These are phyloP conservation scores for Podospora pseudopauciseta DNA, from an alignment of 495 filamentous ascomycete genomes.

Conservation along the genomic window DNA sequence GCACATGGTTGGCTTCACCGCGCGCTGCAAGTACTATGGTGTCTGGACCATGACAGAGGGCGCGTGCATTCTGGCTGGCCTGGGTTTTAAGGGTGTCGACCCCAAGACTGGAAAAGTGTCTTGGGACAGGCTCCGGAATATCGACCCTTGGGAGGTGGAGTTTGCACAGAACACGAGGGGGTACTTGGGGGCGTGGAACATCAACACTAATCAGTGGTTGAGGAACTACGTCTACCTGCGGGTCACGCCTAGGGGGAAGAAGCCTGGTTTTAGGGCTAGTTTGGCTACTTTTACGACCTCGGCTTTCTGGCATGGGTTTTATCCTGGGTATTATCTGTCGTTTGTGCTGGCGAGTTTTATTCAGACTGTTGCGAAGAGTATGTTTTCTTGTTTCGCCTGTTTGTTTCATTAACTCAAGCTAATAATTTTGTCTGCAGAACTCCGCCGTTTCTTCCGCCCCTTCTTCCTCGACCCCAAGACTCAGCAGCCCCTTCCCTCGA, in stretches of 20 bases:
- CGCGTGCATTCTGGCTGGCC: constrained; percentile 86
- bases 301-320: constrained; percentile 97
- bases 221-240: constrained; percentile 94
- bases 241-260: constrained; percentile 92
- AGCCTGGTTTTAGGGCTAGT: constrained; percentile 92
- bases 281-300: constrained; percentile 91
- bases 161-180: constrained; percentile 83
- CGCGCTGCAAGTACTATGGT: constrained; percentile 90
- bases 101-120: constrained; percentile 72
- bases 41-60: constrained; percentile 93
- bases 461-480: constrained; percentile 78
- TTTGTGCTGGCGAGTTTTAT: constrained; percentile 87
- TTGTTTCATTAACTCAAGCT: neutral
- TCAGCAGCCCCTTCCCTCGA: constrained; percentile 62
- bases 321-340: constrained; percentile 90
- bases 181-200: constrained; percentile 92
- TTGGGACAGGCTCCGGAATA: constrained; percentile 87
- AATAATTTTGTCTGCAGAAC: constrained; percentile 52
- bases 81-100: constrained; percentile 93
- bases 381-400: constrained; percentile 23
- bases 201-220: constrained; percentile 97
- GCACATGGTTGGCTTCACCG: constrained; percentile 75
- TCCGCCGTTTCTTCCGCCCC: constrained; percentile 83
- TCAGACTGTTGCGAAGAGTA: constrained; percentile 93
- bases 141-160: constrained; percentile 79